A percentile compares a stretch with the other conserved stretches of the same genome.
Conservation (phyloP, 148 eudicot genomes). For the Fallopia convolvulus region DNA sequence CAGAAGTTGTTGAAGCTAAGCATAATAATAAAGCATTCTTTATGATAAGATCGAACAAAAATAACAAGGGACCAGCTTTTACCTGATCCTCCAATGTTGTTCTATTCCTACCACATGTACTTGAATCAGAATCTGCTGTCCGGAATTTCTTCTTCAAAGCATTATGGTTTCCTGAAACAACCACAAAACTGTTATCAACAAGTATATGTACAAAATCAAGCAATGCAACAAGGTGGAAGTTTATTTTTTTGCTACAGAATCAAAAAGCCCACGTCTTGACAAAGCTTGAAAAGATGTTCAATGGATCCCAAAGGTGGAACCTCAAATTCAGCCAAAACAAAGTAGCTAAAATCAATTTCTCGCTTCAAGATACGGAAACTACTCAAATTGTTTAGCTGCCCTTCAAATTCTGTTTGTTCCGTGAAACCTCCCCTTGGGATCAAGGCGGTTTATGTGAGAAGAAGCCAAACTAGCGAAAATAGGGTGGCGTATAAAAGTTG, state of each 20-base stretch:
- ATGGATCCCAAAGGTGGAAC: background rate
- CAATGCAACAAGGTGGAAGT: background rate
- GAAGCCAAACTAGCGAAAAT: background rate
- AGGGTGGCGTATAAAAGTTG: background rate
- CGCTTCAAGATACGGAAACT: background rate
- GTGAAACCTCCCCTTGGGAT: background rate
- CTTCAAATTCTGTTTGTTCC: background rate
- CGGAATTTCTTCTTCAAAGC: conserved; percentile 19
- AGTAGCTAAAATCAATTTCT: background rate
- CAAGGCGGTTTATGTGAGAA: background rate
- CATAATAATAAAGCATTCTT: background rate
- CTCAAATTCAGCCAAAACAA: conserved; percentile 1
- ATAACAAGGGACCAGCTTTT: conserved; percentile 17
- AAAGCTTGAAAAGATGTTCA: background rate
- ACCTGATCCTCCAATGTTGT: conserved; percentile 21
- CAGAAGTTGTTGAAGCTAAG: background rate
- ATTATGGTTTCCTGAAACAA: conserved; percentile 33
- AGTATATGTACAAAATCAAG: background rate
- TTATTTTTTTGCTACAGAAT: background rate
- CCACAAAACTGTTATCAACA: background rate
- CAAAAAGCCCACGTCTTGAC: background rate
- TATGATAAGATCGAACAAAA: background rate
- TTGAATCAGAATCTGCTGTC: conserved; percentile 24
- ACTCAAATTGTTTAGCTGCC: background rate
- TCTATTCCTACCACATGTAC: conserved; percentile 20